Base-by-base conservation (phyloP, 495 filamentous ascomycete species). In the Staphylotrichum tortipilum region DNA sequence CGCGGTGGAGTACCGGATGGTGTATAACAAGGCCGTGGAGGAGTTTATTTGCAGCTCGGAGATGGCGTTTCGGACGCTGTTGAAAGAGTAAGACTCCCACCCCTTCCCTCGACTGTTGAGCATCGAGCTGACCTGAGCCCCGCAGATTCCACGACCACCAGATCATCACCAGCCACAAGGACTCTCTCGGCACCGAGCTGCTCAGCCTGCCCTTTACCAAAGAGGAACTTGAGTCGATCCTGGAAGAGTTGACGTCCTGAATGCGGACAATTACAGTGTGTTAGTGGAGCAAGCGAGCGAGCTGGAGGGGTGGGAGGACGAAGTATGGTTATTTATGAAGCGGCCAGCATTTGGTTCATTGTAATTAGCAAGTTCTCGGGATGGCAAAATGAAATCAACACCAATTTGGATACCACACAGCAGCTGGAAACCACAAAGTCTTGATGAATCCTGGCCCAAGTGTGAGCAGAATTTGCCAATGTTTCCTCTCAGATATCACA, bases 21-120 rank as follows among this genome's bases (percentile, higher is more conserved):
- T 97, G 47, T 98, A 97, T 68, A 89, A 92, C 61, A 95, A 94
- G 65, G 90, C 90, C 15, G 83, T 89, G 19, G 91, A 95, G 68
- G 89, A 96, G 62, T 95, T 98, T 65, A 89, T 97, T 34, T 95
- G 91, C 55, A 90, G 87, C 56, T 94, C 83, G 50, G 92, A 98
- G 74, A 89, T 95, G 80, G 88, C 83, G 58, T 98, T 97, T 68
- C 76, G 92, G 53, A 91, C 88, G 24, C 53, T 98, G 66, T 64
- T 98, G 59, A 97, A 96, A 69, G 92, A 98, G 78, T 88, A 68
- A 41, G 83, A 23, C 7, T 41, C 28, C 28, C 40, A 40, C 31
- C 39, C 17, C 30, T 34, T 28, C n/a, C 6, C 26, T 28, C 6
- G 0, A 28, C 26, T 28, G 26, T 30, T 14, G 31, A 4, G 10